These are phyloP conservation scores for Populus nigra DNA, from an alignment of 345 rosid genomes.

Conservation along the genomic window DNA sequence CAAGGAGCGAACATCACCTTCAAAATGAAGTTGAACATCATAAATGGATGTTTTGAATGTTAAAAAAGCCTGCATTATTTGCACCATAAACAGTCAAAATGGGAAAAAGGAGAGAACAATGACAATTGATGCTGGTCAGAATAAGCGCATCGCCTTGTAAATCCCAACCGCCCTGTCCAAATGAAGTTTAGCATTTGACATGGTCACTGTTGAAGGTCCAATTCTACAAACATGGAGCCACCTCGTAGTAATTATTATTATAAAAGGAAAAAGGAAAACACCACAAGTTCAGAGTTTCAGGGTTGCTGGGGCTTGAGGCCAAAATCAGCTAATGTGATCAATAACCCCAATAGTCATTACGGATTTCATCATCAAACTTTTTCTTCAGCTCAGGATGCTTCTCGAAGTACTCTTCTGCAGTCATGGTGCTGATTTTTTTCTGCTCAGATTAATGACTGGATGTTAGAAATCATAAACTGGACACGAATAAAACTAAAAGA, in stretches of 20 bases:
- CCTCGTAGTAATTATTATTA: slow-evolving; percentile 3
- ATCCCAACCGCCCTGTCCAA: not conserved
- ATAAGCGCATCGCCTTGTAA: not conserved
- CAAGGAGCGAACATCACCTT: not conserved
- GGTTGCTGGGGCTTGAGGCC: not conserved
- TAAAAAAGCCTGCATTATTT: not conserved
- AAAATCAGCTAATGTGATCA: slow-evolving; percentile 8
- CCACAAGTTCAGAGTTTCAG: not conserved
- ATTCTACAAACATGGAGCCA: slow-evolving; percentile 9
- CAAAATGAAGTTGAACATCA: not conserved
- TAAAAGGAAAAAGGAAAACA: not conserved
- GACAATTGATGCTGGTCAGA: not conserved
- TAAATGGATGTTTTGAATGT: not conserved
- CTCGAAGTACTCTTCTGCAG: slow-evolving; percentile 91
- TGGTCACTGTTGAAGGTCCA: not conserved
- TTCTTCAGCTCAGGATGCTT: slow-evolving; percentile 94
- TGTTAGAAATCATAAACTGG: not conserved
- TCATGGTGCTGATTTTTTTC: slow-evolving; percentile 97
- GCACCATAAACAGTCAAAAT: not conserved
- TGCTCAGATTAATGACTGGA: slow-evolving; percentile 23
- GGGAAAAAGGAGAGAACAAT: not conserved
- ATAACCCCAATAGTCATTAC: slow-evolving; percentile 92
- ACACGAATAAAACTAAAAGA: not conserved
- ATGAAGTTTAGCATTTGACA: not conserved
- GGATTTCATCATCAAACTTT: slow-evolving; percentile 95